Evolutionary conservation across 768 basidiomycete genomes (phyloP).

Genomic region (Rhodosporidiobolus odoratus): DNA sequence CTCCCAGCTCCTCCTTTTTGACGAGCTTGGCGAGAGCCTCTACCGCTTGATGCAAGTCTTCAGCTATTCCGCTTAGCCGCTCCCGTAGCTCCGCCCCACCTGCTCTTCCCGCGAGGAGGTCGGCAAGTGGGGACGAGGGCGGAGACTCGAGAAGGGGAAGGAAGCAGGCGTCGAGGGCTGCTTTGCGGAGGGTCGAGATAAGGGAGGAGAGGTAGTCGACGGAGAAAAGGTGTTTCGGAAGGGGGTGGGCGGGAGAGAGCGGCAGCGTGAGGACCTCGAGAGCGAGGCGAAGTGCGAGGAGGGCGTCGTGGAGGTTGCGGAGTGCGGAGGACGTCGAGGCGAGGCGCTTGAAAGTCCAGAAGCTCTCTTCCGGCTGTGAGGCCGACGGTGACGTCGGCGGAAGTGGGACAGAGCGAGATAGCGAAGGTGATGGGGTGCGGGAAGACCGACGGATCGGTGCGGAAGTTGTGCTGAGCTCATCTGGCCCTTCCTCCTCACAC

Average conservation of each 20-base stretch:
- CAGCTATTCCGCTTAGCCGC: conserved; percentile 53
- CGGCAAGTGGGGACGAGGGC: conserved; percentile 23
- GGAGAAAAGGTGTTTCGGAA: conserved; percentile 66
- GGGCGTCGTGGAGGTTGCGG: conserved; percentile 19
- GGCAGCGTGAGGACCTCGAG: conserved; percentile 29
- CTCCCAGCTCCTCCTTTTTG: conserved; percentile 73
- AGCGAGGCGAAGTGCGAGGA: conserved; percentile 26
- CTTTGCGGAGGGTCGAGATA: conserved; percentile 65
- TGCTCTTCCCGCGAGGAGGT: conserved; percentile 14
- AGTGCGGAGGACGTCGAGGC: neutral
- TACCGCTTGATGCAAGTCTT: conserved; percentile 64
- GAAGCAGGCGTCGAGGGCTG: conserved; percentile 68
- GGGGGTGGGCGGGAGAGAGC: neutral
- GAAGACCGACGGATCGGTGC: neutral
- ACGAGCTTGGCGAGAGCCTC: conserved; percentile 71
- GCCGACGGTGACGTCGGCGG: neutral
- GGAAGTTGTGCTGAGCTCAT: conserved; percentile 41
- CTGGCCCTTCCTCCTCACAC: conserved; percentile 45
- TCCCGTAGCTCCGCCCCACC: conserved; percentile 13
- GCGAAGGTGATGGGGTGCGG: neutral
- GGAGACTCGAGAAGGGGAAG: conserved; percentile 78
- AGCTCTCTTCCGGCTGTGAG: neutral
- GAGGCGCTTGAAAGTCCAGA: conserved; percentile 11
- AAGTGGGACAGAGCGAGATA: neutral
- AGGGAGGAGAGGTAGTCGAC: conserved; percentile 84